Evolutionary conservation across 2,329 filamentous ascomycete genomes (phyloP).

Genomic region (Fonsecaea pedrosoi): DNA sequence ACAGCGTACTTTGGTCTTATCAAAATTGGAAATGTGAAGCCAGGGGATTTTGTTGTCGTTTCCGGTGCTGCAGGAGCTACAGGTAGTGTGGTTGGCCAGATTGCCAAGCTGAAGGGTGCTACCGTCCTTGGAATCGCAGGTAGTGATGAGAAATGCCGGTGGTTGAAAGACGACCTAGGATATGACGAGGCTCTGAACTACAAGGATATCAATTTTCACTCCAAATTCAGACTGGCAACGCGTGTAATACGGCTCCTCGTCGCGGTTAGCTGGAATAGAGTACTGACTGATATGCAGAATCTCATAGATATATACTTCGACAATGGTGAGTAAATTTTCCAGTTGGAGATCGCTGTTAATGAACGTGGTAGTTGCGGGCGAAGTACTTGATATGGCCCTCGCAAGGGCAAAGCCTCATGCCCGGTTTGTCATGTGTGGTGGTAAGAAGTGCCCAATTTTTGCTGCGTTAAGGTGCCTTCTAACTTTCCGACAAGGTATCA

Average conservation of each 20-base stretch:
- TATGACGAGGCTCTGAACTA: constrained; percentile 74
- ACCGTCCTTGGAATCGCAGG: constrained; percentile 69
- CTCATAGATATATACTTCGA: constrained; percentile 50
- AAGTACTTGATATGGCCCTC: too few relatives aligned
- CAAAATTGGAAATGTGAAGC: constrained; percentile 69
- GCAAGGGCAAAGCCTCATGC: too few relatives aligned
- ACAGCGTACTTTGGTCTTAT: constrained; percentile 76
- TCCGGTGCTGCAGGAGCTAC: constrained; percentile 66
- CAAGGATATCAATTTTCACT: constrained; percentile 67
- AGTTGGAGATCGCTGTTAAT: too few relatives aligned
- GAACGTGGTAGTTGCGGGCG: not conserved
- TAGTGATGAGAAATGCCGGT: constrained; percentile 69
- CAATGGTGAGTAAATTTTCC: too few relatives aligned
- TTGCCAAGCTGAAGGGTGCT: constrained; percentile 21
- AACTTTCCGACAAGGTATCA: too few relatives aligned
- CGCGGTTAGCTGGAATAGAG: too few relatives aligned
- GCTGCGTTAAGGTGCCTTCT: too few relatives aligned
- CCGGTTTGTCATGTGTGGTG: too few relatives aligned
- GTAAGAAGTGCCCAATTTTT: too few relatives aligned
- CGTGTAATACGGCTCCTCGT: too few relatives aligned
- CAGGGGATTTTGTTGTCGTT: constrained; percentile 76
- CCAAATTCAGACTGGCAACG: constrained; percentile 67
- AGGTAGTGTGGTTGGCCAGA: constrained; percentile 14
- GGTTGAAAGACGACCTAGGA: constrained; percentile 69
- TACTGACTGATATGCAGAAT: too few relatives aligned